These are phyloP conservation scores for Aspergillus sp. DNA, from an alignment of 2,329 filamentous ascomycete genomes.

Conservation along the genomic window DNA sequence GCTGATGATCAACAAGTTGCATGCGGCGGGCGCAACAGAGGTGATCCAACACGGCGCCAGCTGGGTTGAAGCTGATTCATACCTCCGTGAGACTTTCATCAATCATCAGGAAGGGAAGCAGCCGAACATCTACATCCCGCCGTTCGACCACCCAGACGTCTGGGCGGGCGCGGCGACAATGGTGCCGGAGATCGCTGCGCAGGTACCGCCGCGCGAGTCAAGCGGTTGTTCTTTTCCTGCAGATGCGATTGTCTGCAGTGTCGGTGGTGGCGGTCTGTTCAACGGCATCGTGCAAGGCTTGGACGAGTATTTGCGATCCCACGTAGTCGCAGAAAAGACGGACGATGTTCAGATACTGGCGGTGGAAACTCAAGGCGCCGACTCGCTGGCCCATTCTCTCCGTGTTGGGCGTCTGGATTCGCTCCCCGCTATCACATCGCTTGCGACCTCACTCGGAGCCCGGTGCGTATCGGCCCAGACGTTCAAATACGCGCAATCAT, in stretches of 20 bases:
- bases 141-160: slow-evolving; percentile 37
- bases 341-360: slow-evolving; percentile 54
- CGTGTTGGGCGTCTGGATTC: slow-evolving; percentile 53
- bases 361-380: slow-evolving; percentile 70
- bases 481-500: slow-evolving; percentile 57
- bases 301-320: slow-evolving; percentile 22
- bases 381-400: slow-evolving; percentile 64
- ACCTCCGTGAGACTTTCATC: slow-evolving; percentile 53
- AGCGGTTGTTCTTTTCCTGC: slow-evolving; percentile 39
- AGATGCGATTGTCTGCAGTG: slow-evolving; percentile 71
- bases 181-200: slow-evolving; percentile 34
- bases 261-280: slow-evolving; percentile 75
- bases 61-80: slow-evolving; percentile 67
- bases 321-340: slow-evolving; percentile 12
- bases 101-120: slow-evolving; percentile 13
- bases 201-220: slow-evolving; percentile 24
- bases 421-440: slow-evolving; percentile 66
- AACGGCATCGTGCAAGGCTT: slow-evolving; percentile 69
- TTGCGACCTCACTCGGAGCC: slow-evolving; percentile 70
- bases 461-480: slow-evolving; percentile 61
- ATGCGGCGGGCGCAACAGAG: slow-evolving; percentile 58
- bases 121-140: slow-evolving; percentile 33
- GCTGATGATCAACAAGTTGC: slow-evolving; percentile 67
- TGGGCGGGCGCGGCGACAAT: slow-evolving; percentile 37
- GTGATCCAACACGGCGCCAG: slow-evolving; percentile 65